phyloP scores from a whole-genome alignment of 2,329 filamentous ascomycete genomes.

The Aspergillus amoenus region DNA sequence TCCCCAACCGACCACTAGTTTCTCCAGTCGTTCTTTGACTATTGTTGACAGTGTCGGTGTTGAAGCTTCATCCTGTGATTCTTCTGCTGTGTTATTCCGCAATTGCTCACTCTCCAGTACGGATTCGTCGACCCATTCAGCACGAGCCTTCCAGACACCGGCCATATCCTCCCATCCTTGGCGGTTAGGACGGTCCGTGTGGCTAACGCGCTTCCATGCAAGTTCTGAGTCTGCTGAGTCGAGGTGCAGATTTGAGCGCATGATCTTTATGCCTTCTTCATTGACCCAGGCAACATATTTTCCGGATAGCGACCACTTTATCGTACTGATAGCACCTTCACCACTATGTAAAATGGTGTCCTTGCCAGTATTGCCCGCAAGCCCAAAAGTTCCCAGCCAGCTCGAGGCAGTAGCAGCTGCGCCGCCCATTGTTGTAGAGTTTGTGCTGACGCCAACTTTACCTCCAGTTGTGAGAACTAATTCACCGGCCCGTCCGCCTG shows the following conservation, averaged over 20 bases:
- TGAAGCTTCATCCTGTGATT: slow-evolving; percentile 43
- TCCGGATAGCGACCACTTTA: slow-evolving; percentile 92
- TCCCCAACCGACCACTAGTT: slow-evolving; percentile 91
- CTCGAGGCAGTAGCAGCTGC: slow-evolving; percentile 80
- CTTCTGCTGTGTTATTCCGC: slow-evolving; percentile 25
- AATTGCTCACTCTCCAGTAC: slow-evolving; percentile 72
- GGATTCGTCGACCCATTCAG: slow-evolving; percentile 89
- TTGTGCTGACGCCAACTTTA: slow-evolving; percentile 71
- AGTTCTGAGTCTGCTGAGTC: slow-evolving; percentile 74
- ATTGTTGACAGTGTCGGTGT: slow-evolving; percentile 41
- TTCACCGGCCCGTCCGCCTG: slow-evolving; percentile 83
- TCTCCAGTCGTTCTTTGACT: slow-evolving; percentile 56
- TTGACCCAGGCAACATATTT: slow-evolving; percentile 95
- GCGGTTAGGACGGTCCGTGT: slow-evolving; percentile 83
- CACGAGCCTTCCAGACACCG: slow-evolving; percentile 85
- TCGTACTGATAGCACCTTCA: slow-evolving; percentile 84
- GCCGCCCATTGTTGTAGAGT: slow-evolving; percentile 75
- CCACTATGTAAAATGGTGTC: slow-evolving; percentile 88
- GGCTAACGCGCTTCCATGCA: slow-evolving; percentile 92
- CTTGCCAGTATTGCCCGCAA: slow-evolving; percentile 74
- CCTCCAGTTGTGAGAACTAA: slow-evolving; percentile 84
- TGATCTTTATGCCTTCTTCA: slow-evolving; percentile 96
- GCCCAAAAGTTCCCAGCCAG: slow-evolving; percentile 85
- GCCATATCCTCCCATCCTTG: slow-evolving; percentile 96
- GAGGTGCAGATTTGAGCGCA: slow-evolving; percentile 82